phyloP scores from a whole-genome alignment of 345 rosid species.

The Citrus glauca region DNA sequence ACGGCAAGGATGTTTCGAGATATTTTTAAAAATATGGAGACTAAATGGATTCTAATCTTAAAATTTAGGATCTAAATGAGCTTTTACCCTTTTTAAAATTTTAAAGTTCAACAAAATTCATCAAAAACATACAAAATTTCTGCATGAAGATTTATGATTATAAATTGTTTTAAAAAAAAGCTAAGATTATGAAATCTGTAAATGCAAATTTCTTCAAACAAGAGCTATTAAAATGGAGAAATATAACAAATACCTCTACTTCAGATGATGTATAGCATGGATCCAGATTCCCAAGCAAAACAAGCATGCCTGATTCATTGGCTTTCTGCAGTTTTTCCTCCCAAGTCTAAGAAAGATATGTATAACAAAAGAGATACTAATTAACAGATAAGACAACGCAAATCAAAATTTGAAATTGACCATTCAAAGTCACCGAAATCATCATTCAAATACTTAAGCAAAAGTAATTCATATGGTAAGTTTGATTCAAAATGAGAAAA shows the following conservation, averaged over 20 bases:
- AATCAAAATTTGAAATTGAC: not conserved
- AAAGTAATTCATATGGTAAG: not conserved
- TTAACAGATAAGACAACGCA: not conserved
- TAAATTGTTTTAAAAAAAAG: not conserved
- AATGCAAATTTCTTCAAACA: not conserved
- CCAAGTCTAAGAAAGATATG: conserved; percentile 38
- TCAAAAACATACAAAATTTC: not conserved
- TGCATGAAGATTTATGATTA: not conserved
- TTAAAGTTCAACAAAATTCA: not conserved
- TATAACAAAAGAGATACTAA: not conserved
- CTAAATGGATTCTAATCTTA: no score
- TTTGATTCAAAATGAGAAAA: not conserved
- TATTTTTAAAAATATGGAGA: no score
- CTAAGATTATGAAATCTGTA: not conserved
- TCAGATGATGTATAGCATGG: conserved; percentile 51
- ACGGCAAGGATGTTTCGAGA: no score
- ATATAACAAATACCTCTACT: conserved; percentile 45
- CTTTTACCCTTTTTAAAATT: not conserved
- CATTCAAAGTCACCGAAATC: not conserved
- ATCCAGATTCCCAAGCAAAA: conserved; percentile 51
- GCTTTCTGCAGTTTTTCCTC: conserved; percentile 38
- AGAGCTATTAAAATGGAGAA: conserved; percentile 8
- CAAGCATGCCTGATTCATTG: conserved; percentile 26
- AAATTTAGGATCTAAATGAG: no score
- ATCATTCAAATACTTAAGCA: not conserved